phyloP scores from a whole-genome alignment of 306 rosid genomes.

The Prunus fruticosa region DNA sequence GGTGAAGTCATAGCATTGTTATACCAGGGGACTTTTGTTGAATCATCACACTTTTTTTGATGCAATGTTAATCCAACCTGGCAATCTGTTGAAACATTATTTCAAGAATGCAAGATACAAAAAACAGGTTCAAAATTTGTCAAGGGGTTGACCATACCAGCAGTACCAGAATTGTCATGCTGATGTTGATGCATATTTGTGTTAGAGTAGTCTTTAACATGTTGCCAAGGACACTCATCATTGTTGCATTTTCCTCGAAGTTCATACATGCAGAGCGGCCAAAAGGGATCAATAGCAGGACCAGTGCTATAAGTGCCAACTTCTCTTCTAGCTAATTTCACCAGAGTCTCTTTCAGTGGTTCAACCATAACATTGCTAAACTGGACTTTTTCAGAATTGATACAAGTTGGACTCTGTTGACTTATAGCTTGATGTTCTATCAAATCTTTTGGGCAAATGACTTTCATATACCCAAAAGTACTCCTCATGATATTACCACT shows the following conservation, averaged over 20 bases:
- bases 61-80: conserved; percentile 36
- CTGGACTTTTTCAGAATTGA: conserved; percentile 31
- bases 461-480: conserved; percentile 61
- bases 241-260: conserved; percentile 99
- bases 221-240: conserved; percentile 98
- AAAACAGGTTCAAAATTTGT: conserved; percentile 7
- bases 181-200: conserved; percentile 32
- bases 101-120: conserved; percentile 20
- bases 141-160: conserved; percentile 54
- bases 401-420: conserved; percentile 26
- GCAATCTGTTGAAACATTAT: conserved; percentile 40
- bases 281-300: conserved; percentile 67
- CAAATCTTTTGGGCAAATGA: conserved; percentile 30
- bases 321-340: conserved; percentile 42
- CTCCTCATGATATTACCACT: conserved; percentile 57
- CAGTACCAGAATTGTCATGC: conserved; percentile 35
- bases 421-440: conserved; percentile 33
- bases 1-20: conserved; percentile 45
- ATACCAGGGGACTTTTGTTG: conserved; percentile 38
- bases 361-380: conserved; percentile 31
- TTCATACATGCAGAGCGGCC: conserved; percentile 96
- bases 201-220: conserved; percentile 56
- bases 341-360: conserved; percentile 33
- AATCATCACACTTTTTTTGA: conserved; percentile 37
- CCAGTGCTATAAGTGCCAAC: conserved; percentile 55